Base-by-base conservation (phyloP, 106 monocot genomes). In the Platanthera guangdongensis region DNA sequence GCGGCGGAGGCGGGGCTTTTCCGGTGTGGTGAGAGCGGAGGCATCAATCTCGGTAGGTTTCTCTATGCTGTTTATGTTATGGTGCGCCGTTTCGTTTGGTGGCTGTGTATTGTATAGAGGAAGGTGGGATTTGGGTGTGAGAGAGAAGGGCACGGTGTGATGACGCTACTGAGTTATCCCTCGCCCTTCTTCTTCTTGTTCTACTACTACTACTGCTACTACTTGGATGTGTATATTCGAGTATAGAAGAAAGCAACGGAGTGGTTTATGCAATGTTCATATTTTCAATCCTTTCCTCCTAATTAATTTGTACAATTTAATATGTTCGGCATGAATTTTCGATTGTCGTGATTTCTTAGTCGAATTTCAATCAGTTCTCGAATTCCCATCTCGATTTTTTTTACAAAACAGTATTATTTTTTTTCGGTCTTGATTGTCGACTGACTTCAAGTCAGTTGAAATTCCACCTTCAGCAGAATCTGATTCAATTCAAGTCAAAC, bases 151-250 rank as follows among this genome's bases (percentile, higher is more conserved):
- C 50, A 50, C 51, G 72, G 51, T 51, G 72, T 51, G 72, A 51
- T 72, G 72, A 51, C 72, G 49, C 72, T 50, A 9, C 51, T n/a
- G 6, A 50, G 72, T 72, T 72, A 50, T 50, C 51, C 47, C 70
- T 70, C 70, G 47, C 70, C 47, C 47, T 70, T 47, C 70, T 70
- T 70, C 70, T 47, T 70, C 68, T 12, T 68, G 39, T 21, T 68
- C 39, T 46, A 13, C 72, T 51, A 21, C 72, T 12, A 50, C 50
- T 16, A 21, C 70, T 45, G 14, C 47, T 48, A 16, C 70, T 47
- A 13, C 47, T n/a, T 15, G 47, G 48, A 10, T 71, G 70, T 71
- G 70, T 71, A 71, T 16, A 71, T 15, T 67, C 4, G 67, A 67
- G 21, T 60, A n/a, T 60, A 8, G 59, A 18, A 60, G 59, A 25